Evolutionary conservation across 2,329 filamentous ascomycete species (phyloP).

Genomic region (Pestalotiopsis sp.): DNA sequence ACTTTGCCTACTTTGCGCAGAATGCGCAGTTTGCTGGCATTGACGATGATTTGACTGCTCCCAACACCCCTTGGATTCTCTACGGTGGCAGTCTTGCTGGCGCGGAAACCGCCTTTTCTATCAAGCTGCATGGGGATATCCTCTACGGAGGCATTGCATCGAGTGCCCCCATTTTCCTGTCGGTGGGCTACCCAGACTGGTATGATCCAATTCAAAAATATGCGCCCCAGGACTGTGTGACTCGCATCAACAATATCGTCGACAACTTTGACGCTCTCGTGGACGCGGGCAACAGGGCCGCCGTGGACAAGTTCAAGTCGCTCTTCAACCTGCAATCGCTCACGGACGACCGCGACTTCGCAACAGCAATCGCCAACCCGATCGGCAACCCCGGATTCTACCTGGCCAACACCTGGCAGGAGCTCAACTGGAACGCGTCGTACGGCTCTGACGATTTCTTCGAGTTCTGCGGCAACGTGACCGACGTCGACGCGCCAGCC

Average conservation of each 20-base stretch:
- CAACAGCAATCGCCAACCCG: conserved; percentile 49
- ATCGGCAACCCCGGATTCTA: conserved; percentile 51
- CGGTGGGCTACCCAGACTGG: conserved; percentile 50
- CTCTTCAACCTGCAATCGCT: conserved; percentile 49
- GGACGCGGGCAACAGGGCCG: conserved; percentile 39
- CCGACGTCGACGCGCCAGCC: conserved; percentile 44
- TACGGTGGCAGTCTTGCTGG: conserved; percentile 34
- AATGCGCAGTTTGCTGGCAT: conserved; percentile 47
- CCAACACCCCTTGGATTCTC: conserved; percentile 40
- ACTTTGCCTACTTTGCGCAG: conserved; percentile 53
- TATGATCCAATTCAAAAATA: conserved; percentile 52
- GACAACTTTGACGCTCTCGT: conserved; percentile 52
- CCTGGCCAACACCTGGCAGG: conserved; percentile 55
- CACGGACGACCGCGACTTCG: conserved; percentile 48
- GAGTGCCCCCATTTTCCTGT: conserved; percentile 43
- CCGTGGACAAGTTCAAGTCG: conserved; percentile 46
- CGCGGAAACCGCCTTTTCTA: conserved; percentile 38
- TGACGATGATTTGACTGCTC: conserved; percentile 41
- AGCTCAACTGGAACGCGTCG: conserved; percentile 48
- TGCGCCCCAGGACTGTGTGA: conserved; percentile 50
- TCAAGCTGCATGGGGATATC: conserved; percentile 46
- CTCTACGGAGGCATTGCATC: conserved; percentile 52
- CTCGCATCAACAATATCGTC: conserved; percentile 49
- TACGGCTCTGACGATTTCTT: conserved; percentile 50
- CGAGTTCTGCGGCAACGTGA: conserved; percentile 54